Conservation (phyloP, 768 basidiomycete genomes). For the Tricholoma saponaceum region DNA sequence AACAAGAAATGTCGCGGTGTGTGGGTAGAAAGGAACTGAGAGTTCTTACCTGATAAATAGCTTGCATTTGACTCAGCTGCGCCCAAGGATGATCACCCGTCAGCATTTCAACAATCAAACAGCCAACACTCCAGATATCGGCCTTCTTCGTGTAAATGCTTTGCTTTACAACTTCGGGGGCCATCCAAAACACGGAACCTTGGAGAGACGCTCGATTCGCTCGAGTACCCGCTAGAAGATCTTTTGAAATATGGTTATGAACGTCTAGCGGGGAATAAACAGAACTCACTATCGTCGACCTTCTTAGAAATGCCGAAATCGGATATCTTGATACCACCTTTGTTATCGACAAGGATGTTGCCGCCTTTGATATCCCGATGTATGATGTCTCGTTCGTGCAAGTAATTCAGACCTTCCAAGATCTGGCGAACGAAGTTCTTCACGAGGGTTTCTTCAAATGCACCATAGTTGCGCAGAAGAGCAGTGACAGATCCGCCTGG, state of each 20-base stretch:
- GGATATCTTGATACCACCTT: slow-evolving; percentile 95
- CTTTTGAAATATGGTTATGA: slow-evolving; percentile 18
- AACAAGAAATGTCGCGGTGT: neutral
- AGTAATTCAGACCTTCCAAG: slow-evolving; percentile 80
- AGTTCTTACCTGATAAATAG: slow-evolving; percentile 83
- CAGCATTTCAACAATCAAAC: slow-evolving; percentile 93
- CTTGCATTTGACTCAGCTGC: slow-evolving; percentile 97
- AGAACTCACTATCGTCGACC: slow-evolving; percentile 85
- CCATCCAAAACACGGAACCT: slow-evolving; percentile 99
- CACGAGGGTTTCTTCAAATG: slow-evolving; percentile 90
- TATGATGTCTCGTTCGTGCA: slow-evolving; percentile 92
- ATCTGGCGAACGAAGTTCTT: slow-evolving; percentile 93
- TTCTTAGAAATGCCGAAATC: slow-evolving; percentile 98
- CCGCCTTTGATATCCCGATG: slow-evolving; percentile 99
- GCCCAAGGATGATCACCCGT: slow-evolving; percentile 97
- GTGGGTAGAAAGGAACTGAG: neutral
- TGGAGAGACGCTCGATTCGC: slow-evolving; percentile 90
- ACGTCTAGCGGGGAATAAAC: neutral
- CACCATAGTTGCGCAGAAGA: slow-evolving; percentile 84
- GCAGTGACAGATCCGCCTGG: slow-evolving; percentile 94
- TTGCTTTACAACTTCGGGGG: slow-evolving; percentile 97
- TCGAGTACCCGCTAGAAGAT: slow-evolving; percentile 55
- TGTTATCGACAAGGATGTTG: slow-evolving; percentile 97
- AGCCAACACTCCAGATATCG: slow-evolving; percentile 96
- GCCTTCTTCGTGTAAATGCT: slow-evolving; percentile 88